Evolutionary conservation across 2,329 filamentous ascomycete genomes (phyloP), one percentile per base, ranked within the genome.

Genomic region (Colletotrichum sp.): DNA sequence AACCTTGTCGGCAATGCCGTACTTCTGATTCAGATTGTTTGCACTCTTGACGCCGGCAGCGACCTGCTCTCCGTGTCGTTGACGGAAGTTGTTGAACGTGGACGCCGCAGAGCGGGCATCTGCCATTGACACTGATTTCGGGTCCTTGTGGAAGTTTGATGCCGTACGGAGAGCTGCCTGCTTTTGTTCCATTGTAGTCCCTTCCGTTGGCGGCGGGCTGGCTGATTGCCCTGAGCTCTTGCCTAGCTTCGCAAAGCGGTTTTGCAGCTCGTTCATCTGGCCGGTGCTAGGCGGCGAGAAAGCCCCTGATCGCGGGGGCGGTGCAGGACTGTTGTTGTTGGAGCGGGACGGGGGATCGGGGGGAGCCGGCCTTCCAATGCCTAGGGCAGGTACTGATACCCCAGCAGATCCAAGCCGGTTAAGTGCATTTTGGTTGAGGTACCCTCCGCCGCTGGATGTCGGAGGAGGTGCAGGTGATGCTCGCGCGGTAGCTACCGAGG

Each of bases 371-470:
- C 66, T 82, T 5, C 92, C 93, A 76, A 98, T 98, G 7, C 94
- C 94, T 6, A 98, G 87, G 0, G 90, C 94, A 1, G 95, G 93
- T 0, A 98, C 95, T 0, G 93, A 94, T 8, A 98, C 88, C 1
- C 96, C 96, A 1, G 94, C 93, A 48, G 92, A 90, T 13, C 93
- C 91, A 10, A 98, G 88, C 57, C 95, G 90, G 74, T 86, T 89
- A 71, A 93, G 82, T 7, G 95, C 93, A 7, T 88, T 90, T 80
- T 88, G 86, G 79, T 91, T 91, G 38, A 90, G 78, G 36, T 84
- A 81, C 3, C 74, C 74, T 15, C 74, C 74, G 18, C 82, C 79
- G 57, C 75, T 80, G 79, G 79, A 75, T 79, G 76, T 66, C 79
- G 78, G 82, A 77, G 90, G 82, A 77, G 90, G 83, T 77, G 87